Base-by-base conservation (phyloP, 306 rosid species). In the Inga oerstediana region DNA sequence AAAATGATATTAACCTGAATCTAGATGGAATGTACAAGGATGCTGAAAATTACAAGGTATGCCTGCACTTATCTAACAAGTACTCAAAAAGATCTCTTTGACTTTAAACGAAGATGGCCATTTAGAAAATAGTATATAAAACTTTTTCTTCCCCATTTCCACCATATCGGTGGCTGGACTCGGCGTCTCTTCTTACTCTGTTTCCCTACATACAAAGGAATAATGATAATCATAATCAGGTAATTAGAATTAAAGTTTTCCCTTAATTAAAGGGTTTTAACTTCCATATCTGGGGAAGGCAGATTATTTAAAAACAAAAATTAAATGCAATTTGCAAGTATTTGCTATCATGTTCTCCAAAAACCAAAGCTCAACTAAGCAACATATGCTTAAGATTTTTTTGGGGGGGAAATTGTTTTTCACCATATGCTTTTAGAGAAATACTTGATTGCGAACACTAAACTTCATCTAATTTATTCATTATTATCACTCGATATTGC, bases 81-180 rank as follows among this genome's bases (percentile, higher is more conserved):
- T 79, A 71, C 75, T 22, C 76, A 64, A 70, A 83, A 76, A 68
- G 59, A 71, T 84, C 86, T 37, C 84, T 85, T 85, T 19, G 89
- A 88, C 84, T 85, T 88, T 49, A 37, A 65, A 68, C 80, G 64
- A 85, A 58, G 88, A 82, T 69, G 83, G 24, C 91, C 81, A 8
- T 79, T 85, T 48, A 90, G 82, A 69, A 64, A 79, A 79, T 78
- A 82, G 80, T 81, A 90, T 22, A 90, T 65, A 32, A 82, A 77
- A 77, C 88, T 32, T 85, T 80, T 90, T 58, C 74, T 81, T 43
- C 94, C 90, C 92, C 89, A 83, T 78, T 74, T 85, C 94, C 94
- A 89, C 85, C 87, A 88, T 24, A 77, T 49, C 3, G 92, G 94
- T n/a, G 76, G 85, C 77, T 43, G 1, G 27, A 82, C 43, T 49